phyloP scores from a whole-genome alignment of 164 flowering plant species.

The Saururus chinensis region DNA sequence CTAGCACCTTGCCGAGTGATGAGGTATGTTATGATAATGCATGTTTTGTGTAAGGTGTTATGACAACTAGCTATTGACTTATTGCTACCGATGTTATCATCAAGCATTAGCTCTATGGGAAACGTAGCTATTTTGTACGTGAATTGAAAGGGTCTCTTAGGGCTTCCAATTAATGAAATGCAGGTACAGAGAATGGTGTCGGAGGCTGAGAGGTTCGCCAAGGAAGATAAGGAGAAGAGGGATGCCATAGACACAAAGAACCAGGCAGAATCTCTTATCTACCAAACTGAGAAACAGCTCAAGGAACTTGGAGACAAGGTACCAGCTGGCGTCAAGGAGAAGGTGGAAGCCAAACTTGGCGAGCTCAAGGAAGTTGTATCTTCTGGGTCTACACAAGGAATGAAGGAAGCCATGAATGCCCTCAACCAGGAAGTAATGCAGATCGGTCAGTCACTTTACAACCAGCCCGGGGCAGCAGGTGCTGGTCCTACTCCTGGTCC shows the following conservation, averaged over 20 bases:
- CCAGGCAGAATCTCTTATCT: slow-evolving; percentile 65
- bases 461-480: slow-evolving; percentile 43
- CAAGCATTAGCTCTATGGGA: no score
- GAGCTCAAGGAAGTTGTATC: slow-evolving; percentile 63
- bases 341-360: slow-evolving; percentile 52
- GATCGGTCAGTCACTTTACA: slow-evolving; percentile 67
- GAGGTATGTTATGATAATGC: slow-evolving; percentile 27
- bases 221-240: slow-evolving; percentile 78
- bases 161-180: not conserved
- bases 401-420: slow-evolving; percentile 67
- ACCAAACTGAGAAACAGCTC: slow-evolving; percentile 75
- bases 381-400: slow-evolving; percentile 47
- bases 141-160: not conserved
- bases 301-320: slow-evolving; percentile 78
- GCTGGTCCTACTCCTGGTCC: slow-evolving; percentile 46
- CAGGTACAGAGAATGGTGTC: slow-evolving; percentile 71
- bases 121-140: not conserved
- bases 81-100: not conserved
- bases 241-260: slow-evolving; percentile 79
- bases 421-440: slow-evolving; percentile 81
- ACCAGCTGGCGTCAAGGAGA: slow-evolving; percentile 55
- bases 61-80: not conserved
- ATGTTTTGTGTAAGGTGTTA: not conserved
- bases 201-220: slow-evolving; percentile 64
- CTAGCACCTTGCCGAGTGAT: slow-evolving; percentile 45